Evolutionary conservation across 768 basidiomycete genomes (phyloP), one percentile per base, ranked within the genome.

Genomic region (Lactarius deliciosus): DNA sequence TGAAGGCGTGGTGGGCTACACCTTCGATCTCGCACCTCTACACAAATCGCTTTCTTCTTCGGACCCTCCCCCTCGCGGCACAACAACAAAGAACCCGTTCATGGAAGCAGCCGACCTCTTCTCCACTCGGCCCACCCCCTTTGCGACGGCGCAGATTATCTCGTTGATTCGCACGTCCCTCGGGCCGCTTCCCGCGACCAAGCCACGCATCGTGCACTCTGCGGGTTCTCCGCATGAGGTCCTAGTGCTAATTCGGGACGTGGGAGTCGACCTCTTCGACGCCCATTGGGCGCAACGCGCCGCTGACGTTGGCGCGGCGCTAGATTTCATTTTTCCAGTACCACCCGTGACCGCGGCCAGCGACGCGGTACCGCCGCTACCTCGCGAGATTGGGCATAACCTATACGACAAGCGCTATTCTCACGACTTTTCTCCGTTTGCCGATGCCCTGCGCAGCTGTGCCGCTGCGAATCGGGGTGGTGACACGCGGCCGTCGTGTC

Each of bases 181-280:
- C 10, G 64, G 57, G 0, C 71, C 80, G 0, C 80, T 93, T 2
- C 80, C 89, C 0, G 25, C 71, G 1, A 55, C 70, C 9, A 94
- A 94, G 75, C 82, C 82, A 1, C 89, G 94, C 30, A 72, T 92
- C 16, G 81, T 85, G 34, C 86, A 85, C 43, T 75, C 76, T 1
- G 73, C 80, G 0, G 70, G 73, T 4, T 86, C 87, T 0, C 94
- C 93, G 1, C 94, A 94, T 65, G 89, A 92, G 61, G 84, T 93
- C 16, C 85, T 95, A 3, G 76, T 76, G 10, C 81, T 93, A 32
- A 80, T 94, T 36, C 76, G 77, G 2, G 78, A 83, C 53, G 79
- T 88, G 2, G 93, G 94, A 0, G 73, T 91, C 18, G 93, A 96
- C 72, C 68, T 94, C 0, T 88, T 94, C 66, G 92, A 94, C 71